These are phyloP conservation scores for Phaffomyces thermotolerans DNA, from an alignment of 805 yeast genomes.

Conservation along the genomic window DNA sequence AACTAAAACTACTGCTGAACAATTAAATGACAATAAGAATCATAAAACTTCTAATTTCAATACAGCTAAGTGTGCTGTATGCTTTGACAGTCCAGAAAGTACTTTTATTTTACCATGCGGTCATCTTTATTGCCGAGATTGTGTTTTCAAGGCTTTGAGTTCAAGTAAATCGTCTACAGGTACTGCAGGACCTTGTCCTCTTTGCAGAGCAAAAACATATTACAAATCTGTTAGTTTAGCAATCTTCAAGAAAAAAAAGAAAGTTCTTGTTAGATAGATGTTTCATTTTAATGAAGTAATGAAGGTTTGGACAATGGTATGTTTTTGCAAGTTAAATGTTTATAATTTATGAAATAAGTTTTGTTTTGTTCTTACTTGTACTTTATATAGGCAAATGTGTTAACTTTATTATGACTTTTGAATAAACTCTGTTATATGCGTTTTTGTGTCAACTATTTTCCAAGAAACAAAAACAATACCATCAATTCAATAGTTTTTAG, in stretches of 20 bases:
- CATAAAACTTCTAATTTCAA: slow-evolving; percentile 7
- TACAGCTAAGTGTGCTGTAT: slow-evolving; percentile 39
- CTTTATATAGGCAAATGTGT: too few species aligned
- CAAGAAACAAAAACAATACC: too few species aligned
- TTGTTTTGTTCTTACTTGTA: too few species aligned
- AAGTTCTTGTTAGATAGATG: slow-evolving; percentile 3
- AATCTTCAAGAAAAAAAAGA: slow-evolving; percentile 27
- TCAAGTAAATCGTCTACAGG: slow-evolving; percentile 27
- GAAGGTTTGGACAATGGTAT: background rate
- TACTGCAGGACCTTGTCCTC: slow-evolving; percentile 33
- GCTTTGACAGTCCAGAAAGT: slow-evolving; percentile 44
- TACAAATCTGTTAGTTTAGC: slow-evolving; percentile 25
- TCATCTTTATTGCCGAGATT: slow-evolving; percentile 47
- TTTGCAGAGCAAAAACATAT: slow-evolving; percentile 32
- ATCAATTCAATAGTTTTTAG: too few species aligned
- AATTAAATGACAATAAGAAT: slow-evolving; percentile 14
- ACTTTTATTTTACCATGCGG: slow-evolving; percentile 51
- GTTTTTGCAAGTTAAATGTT: background rate
- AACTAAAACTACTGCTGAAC: slow-evolving; percentile 29
- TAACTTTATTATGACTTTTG: too few species aligned
- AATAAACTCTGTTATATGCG: too few species aligned
- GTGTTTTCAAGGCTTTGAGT: slow-evolving; percentile 40
- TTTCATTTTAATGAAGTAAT: background rate
- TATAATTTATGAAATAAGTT: too few species aligned
- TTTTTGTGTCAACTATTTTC: too few species aligned